phyloP scores from a whole-genome alignment of 768 basidiomycete genomes.

The Arthromyces matolae region DNA sequence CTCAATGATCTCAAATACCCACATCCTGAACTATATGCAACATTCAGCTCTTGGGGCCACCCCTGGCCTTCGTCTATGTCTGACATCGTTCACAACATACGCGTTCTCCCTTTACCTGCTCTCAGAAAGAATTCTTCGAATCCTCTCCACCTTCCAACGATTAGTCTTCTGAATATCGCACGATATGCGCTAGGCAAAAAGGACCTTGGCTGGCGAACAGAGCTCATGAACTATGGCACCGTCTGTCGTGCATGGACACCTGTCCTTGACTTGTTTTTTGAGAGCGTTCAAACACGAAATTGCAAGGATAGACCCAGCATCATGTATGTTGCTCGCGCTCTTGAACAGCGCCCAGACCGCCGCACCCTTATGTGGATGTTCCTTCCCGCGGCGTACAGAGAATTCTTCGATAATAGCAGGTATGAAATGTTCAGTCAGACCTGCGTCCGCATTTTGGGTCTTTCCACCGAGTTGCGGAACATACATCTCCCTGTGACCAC shows the following conservation, averaged over 20 bases:
- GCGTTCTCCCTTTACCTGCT: not conserved
- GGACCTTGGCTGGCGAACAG: conserved; percentile 1
- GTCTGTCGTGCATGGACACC: conserved; percentile 5
- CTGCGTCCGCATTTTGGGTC: conserved; percentile 1
- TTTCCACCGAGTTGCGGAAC: not conserved
- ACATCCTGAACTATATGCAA: not conserved
- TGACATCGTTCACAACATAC: not conserved
- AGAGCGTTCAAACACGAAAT: not conserved
- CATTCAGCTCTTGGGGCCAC: not conserved
- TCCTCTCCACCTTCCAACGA: not conserved
- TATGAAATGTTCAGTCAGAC: conserved; percentile 1
- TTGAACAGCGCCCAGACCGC: conserved; percentile 1
- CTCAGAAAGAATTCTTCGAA: not conserved
- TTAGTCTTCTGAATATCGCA: not conserved
- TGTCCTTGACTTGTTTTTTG: conserved; percentile 2
- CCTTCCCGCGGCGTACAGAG: not conserved
- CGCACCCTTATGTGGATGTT: not conserved
- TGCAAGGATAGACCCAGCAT: conserved; percentile 2
- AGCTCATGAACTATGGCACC: conserved; percentile 1
- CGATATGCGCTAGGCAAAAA: conserved; percentile 1
- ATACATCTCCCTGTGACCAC: not conserved
- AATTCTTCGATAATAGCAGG: not conserved
- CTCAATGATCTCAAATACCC: conserved; percentile 2
- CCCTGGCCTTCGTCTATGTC: not conserved
- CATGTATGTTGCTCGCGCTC: not conserved